A percentile compares a stretch with the other conserved stretches of the same genome.
phyloP scores from a whole-genome alignment of 106 monocot species.

The Iris macrosiphon region DNA sequence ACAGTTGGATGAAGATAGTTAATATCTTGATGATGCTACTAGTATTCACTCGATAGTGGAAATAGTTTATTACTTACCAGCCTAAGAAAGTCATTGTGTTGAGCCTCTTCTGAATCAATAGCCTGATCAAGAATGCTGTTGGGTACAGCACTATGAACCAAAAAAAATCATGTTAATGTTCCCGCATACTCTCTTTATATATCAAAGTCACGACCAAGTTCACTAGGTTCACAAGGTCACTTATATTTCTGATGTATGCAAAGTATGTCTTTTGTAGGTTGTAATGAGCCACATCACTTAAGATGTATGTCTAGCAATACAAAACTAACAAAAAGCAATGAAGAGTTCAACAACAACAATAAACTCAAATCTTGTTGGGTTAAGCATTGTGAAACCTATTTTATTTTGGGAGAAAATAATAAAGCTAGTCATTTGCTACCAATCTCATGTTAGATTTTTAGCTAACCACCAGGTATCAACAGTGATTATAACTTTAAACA shows the following conservation, averaged over 20 bases:
- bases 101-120: constrained; percentile 88
- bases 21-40: not conserved
- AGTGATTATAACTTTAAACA: too few species aligned
- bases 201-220: not conserved
- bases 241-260: not conserved
- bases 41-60: not conserved
- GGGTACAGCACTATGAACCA: constrained; percentile 69
- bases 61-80: constrained; percentile 44
- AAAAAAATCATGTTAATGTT: not conserved
- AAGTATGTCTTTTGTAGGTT: not conserved
- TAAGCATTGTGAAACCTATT: too few species aligned
- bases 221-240: too few species aligned
- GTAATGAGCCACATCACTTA: too few species aligned
- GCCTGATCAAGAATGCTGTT: constrained; percentile 90
- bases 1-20: not conserved
- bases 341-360: too few species aligned
- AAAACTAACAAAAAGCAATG: too few species aligned
- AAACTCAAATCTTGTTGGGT: not conserved
- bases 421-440: too few species aligned
- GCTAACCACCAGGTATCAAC: too few species aligned
- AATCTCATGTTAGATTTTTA: too few species aligned
- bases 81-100: constrained; percentile 94
- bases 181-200: not conserved
- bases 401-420: too few species aligned
- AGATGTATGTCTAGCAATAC: too few species aligned